Evolutionary conservation across 208 protist genomes (phyloP).

Genomic region (Acanthamoeba sp.): DNA sequence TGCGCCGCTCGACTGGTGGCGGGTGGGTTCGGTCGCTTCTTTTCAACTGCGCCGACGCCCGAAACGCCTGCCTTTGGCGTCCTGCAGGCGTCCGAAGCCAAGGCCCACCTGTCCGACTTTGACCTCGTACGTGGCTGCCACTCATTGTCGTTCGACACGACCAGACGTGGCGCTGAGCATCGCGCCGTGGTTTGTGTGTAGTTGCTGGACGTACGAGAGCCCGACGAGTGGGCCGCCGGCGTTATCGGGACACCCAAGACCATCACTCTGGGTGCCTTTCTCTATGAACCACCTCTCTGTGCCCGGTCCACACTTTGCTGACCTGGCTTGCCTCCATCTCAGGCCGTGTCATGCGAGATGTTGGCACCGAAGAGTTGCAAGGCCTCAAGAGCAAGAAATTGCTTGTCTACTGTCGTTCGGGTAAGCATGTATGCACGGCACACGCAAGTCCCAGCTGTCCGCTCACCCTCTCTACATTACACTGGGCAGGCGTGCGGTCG

Average conservation of each 20-base stretch:
- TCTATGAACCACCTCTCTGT: background rate
- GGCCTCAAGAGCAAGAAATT: conserved; percentile 66
- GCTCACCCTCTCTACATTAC: background rate
- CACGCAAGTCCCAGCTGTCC: background rate
- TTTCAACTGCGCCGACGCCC: background rate
- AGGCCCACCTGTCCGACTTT: background rate
- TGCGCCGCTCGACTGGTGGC: no score
- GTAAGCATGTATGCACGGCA: background rate
- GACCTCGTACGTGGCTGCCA: background rate
- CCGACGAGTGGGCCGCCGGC: conserved; percentile 26
- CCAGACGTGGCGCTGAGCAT: background rate
- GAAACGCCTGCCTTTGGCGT: background rate
- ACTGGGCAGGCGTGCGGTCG: background rate
- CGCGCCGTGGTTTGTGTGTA: background rate
- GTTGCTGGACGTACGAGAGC: conserved; percentile 37
- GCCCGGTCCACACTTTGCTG: no score
- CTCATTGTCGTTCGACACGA: background rate
- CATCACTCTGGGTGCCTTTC: background rate
- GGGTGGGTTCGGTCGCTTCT: background rate
- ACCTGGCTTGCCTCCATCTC: no score
- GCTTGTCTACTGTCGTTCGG: conserved; percentile 60
- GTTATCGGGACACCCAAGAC: conserved; percentile 13
- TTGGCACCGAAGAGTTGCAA: conserved; percentile 32
- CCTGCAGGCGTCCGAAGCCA: background rate
- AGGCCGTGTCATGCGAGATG: conserved; percentile 47